These are phyloP conservation scores for Coleophoma crateriformis DNA, from an alignment of 2,329 filamentous ascomycete genomes.

Conservation along the genomic window DNA sequence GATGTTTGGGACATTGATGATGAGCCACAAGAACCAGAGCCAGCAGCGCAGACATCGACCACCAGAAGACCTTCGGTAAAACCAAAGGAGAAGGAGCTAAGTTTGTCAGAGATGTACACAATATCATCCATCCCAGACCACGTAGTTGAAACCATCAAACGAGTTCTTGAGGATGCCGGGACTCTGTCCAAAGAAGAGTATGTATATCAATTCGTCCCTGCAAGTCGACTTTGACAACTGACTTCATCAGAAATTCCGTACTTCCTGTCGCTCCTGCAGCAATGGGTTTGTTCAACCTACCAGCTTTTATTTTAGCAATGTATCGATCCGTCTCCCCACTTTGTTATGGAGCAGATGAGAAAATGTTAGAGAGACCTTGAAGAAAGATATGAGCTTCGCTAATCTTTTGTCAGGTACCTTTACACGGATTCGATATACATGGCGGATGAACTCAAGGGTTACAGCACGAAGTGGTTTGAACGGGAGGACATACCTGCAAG, in stretches of 20 bases:
- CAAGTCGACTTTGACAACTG: no score
- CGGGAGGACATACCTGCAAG: constrained; percentile 45
- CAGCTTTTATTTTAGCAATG: constrained; percentile 69
- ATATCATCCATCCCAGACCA: constrained; percentile 83
- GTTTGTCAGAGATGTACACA: constrained; percentile 78
- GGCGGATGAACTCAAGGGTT: constrained; percentile 47
- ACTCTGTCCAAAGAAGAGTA: constrained; percentile 49
- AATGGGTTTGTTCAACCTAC: constrained; percentile 64
- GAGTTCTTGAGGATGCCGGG: constrained; percentile 55
- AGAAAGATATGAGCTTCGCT: no score
- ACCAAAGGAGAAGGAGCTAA: constrained; percentile 48
- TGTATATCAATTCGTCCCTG: constrained; percentile 12
- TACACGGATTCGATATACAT: constrained; percentile 65
- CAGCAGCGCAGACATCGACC: not conserved
- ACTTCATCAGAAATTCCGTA: no score
- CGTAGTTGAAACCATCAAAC: constrained; percentile 61
- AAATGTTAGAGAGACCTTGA: no score
- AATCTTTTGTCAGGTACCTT: constrained; percentile 42
- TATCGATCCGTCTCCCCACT: constrained; percentile 72
- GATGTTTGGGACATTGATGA: not conserved
- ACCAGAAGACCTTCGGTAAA: not conserved
- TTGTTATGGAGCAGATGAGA: constrained; percentile 46
- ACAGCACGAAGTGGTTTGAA: constrained; percentile 44
- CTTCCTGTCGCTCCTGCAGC: constrained; percentile 60
- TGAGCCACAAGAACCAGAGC: not conserved